phyloP scores from a whole-genome alignment of 2,329 filamentous ascomycete genomes.

The Zymoseptoria ardabiliae region DNA sequence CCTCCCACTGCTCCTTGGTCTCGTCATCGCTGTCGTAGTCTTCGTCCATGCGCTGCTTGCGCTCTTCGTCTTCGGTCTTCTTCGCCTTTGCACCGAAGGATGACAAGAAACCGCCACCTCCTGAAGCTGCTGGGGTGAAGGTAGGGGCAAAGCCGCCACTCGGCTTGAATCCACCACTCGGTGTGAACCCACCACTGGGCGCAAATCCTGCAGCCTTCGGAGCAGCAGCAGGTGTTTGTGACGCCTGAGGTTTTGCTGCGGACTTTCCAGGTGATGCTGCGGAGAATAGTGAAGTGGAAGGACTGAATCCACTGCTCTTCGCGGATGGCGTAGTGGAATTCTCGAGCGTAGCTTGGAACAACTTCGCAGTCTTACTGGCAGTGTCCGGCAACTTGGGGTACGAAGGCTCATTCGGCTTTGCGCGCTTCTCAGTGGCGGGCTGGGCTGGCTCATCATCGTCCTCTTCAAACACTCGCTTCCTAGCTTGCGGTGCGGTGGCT shows the following conservation, averaged over 20 bases:
- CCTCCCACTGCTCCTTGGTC: conserved; percentile 43
- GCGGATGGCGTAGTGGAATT: conserved; percentile 11
- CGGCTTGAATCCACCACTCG: conserved; percentile 5
- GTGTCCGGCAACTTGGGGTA: conserved; percentile 26
- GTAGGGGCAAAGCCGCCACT: conserved; percentile 19
- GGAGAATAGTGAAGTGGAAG: conserved; percentile 13
- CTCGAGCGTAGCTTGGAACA: conserved; percentile 26
- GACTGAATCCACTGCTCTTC: conserved; percentile 12
- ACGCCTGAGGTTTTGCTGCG: not conserved
- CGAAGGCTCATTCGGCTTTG: conserved; percentile 20
- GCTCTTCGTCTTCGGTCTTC: conserved; percentile 36
- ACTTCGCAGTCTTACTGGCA: conserved; percentile 25
- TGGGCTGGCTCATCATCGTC: conserved; percentile 8
- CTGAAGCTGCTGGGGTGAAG: conserved; percentile 8
- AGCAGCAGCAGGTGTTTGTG: not conserved
- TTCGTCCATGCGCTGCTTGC: conserved; percentile 43
- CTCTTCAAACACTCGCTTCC: conserved; percentile 23
- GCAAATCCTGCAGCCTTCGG: not conserved
- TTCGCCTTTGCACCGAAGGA: conserved; percentile 36
- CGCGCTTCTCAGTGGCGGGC: conserved; percentile 27
- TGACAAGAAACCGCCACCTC: conserved; percentile 33
- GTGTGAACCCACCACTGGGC: conserved; percentile 10
- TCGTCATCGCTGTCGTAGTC: conserved; percentile 48
- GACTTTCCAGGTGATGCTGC: conserved; percentile 5
- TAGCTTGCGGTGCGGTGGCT: conserved; percentile 21